Conservation (phyloP, 2,329 filamentous ascomycete genomes). For the Exserohilum rostratum region DNA sequence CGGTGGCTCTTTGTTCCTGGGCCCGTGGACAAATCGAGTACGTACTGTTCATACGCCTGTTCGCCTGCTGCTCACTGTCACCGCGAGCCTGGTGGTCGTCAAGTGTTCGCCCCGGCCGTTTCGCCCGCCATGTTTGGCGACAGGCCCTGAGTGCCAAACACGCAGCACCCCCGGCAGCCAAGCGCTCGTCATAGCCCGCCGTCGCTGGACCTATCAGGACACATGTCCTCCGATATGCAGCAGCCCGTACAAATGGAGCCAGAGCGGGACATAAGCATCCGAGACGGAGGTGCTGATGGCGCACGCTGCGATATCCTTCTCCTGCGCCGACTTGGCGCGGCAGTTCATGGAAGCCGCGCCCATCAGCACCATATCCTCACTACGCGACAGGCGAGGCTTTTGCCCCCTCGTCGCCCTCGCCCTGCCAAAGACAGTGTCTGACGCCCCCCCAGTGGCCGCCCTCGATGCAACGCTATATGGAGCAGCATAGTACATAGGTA, state of each 20-base stretch:
- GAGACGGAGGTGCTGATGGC: not conserved
- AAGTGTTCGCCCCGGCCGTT: no score
- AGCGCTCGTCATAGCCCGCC: not conserved
- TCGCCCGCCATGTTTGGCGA: no score
- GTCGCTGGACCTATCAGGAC: not conserved
- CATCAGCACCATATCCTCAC: not conserved
- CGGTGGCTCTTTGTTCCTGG: constrained; percentile 30
- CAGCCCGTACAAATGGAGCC: not conserved
- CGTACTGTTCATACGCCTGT: not conserved
- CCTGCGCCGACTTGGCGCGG: constrained; percentile 15
- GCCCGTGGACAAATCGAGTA: constrained; percentile 12
- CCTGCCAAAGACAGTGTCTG: no score
- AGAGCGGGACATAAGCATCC: not conserved
- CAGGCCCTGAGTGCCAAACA: no score
- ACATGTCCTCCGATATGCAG: not conserved
- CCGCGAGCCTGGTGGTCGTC: not conserved
- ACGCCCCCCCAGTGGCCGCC: not conserved
- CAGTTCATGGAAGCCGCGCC: not conserved
- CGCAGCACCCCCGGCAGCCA: not conserved
- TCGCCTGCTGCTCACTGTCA: not conserved
- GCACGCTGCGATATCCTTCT: constrained; percentile 17
- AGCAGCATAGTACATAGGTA: no score
- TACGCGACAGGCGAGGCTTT: no score
- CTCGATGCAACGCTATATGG: not conserved
- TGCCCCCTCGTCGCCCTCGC: no score